phyloP scores from a whole-genome alignment of 202 grass and related monocot species.

The Cymbopogon flexuosus region DNA sequence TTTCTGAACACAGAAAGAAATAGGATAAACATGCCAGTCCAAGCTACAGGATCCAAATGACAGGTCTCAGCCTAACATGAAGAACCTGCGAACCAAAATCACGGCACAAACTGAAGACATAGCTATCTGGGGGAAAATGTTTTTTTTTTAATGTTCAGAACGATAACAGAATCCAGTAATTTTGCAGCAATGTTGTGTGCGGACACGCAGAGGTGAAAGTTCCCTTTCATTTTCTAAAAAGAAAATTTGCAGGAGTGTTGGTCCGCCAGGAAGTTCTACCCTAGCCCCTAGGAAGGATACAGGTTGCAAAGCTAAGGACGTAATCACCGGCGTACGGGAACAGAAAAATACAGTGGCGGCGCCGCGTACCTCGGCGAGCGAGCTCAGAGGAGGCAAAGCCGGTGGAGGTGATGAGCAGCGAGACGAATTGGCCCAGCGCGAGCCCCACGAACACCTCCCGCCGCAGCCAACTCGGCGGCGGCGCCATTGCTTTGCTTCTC shows the following conservation, averaged over 20 bases:
- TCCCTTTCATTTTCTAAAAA: too few species aligned
- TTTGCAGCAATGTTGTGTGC: background rate
- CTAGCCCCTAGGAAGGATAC: background rate
- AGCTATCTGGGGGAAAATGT: background rate
- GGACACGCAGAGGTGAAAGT: too few species aligned
- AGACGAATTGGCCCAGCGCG: slow-evolving; percentile 65
- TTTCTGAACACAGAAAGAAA: background rate
- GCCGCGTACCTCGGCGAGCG: slow-evolving; percentile 47
- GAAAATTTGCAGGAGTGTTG: background rate
- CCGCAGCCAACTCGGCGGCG: slow-evolving; percentile 43
- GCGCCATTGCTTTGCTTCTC: slow-evolving; percentile 29
- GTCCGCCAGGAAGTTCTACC: background rate
- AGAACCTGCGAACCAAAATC: background rate
- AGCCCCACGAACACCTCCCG: slow-evolving; percentile 55
- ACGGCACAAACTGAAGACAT: background rate
- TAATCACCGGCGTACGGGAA: background rate
- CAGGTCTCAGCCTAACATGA: background rate
- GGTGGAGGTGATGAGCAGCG: slow-evolving; percentile 80
- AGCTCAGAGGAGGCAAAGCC: slow-evolving; percentile 81
- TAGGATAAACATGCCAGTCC: background rate
- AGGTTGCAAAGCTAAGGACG: background rate
- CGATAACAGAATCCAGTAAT: background rate
- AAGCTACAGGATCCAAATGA: background rate
- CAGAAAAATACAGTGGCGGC: background rate
- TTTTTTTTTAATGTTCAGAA: background rate